Conservation (phyloP, 2,329 filamentous ascomycete genomes). For the Juglanconis oblonga region DNA sequence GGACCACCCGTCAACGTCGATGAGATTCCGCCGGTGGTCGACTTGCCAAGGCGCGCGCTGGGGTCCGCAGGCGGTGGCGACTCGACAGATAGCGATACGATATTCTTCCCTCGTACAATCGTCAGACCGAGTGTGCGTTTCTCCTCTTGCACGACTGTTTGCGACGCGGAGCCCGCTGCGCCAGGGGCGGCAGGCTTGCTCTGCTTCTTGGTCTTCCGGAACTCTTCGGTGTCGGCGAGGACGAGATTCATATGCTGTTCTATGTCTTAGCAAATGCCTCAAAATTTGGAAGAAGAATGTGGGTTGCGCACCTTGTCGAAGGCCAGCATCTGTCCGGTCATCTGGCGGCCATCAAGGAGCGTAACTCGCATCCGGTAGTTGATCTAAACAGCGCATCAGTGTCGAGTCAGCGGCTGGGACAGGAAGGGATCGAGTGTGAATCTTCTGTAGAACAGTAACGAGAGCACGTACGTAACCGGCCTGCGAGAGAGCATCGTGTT, state of each 20-base stretch:
- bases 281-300: neutral
- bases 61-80: slow-evolving; percentile 94
- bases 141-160: slow-evolving; percentile 85
- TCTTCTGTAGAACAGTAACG: neutral
- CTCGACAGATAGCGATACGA: slow-evolving; percentile 92
- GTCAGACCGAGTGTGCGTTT: slow-evolving; percentile 95
- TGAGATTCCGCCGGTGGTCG: slow-evolving; percentile 64
- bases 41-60: slow-evolving; percentile 80
- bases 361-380: slow-evolving; percentile 99
- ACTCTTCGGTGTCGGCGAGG: slow-evolving; percentile 97
- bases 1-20: slow-evolving; percentile 77
- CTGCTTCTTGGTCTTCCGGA: slow-evolving; percentile 84
- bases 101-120: slow-evolving; percentile 90
- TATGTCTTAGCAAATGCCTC: slow-evolving; percentile 6
- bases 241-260: slow-evolving; percentile 96
- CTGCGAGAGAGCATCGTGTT: slow-evolving; percentile 55
- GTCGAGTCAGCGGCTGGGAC: neutral
- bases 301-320: slow-evolving; percentile 78
- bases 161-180: slow-evolving; percentile 56
- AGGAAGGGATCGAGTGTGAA: neutral
- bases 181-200: slow-evolving; percentile 67
- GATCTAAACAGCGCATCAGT: slow-evolving; percentile 61
- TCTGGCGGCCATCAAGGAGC: slow-evolving; percentile 89
- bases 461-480: slow-evolving; percentile 65
- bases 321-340: slow-evolving; percentile 96